These are phyloP conservation scores for Prillingera fragicola DNA, from an alignment of 1,284 basidiomycete species.

Conservation along the genomic window DNA sequence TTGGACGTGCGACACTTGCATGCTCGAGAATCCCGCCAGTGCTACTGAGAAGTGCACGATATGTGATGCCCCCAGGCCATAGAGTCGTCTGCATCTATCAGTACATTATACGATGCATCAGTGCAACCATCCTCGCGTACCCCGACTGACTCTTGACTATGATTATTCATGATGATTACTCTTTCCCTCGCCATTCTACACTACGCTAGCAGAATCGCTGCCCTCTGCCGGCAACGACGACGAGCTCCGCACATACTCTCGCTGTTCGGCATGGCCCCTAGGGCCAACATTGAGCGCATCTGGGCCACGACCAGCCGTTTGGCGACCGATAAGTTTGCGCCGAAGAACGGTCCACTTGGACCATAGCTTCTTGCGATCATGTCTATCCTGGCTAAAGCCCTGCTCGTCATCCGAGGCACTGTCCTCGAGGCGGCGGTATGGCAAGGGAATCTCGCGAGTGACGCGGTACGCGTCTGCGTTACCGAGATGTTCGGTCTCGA, in stretches of 20 bases:
- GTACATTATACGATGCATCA: too few species aligned
- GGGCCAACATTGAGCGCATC: conserved; percentile 34
- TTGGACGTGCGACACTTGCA: conserved; percentile 54
- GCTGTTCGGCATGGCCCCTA: conserved; percentile 28
- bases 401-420: conserved; percentile 26
- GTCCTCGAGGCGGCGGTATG: conserved; percentile 30
- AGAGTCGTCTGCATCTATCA: too few species aligned
- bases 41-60: conserved; percentile 53
- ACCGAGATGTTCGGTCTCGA: conserved; percentile 49
- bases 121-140: too few species aligned
- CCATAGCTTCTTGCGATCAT: too few species aligned
- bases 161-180: too few species aligned
- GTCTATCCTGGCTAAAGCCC: not conserved
- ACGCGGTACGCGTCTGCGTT: conserved; percentile 37
- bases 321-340: not conserved
- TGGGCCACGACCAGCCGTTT: conserved; percentile 28
- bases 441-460: conserved; percentile 42
- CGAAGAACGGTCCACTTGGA: too few species aligned
- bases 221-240: too few species aligned
- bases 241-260: too few species aligned
- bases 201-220: too few species aligned
- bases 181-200: too few species aligned
- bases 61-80: conserved; percentile 52
- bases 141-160: too few species aligned
- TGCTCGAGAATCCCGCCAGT: conserved; percentile 51